A percentile compares a stretch with the other conserved stretches of the same genome.
phyloP scores from a whole-genome alignment of 192 early-diverging fungal genomes.

The Backusella parvicylindrica region DNA sequence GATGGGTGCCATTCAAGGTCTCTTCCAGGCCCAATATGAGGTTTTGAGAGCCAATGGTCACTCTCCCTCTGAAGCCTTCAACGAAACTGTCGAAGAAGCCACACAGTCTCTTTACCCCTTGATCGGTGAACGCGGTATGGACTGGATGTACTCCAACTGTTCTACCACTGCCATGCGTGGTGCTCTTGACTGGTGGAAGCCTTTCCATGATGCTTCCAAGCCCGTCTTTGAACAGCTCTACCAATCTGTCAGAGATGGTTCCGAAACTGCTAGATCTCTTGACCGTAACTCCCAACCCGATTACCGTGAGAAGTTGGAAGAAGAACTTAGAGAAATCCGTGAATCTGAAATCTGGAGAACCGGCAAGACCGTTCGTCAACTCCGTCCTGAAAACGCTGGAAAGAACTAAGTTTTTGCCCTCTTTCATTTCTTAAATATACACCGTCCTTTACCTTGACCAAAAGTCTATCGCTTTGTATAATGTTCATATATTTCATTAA shows the following conservation, averaged over 20 bases:
- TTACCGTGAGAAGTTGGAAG: constrained; percentile 92
- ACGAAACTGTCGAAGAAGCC: constrained; percentile 99
- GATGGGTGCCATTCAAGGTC: constrained; percentile 97
- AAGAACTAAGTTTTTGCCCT: constrained; percentile 25
- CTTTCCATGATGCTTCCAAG: constrained; percentile 89
- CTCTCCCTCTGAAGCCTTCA: constrained; percentile 97
- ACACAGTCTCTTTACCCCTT: constrained; percentile 97
- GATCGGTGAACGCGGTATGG: constrained; percentile 93
- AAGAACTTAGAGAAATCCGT: constrained; percentile 88
- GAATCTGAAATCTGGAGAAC: constrained; percentile 92
- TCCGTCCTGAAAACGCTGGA: constrained; percentile 81
- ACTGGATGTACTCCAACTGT: constrained; percentile 97
- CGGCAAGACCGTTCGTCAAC: constrained; percentile 81
- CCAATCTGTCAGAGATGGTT: constrained; percentile 79
- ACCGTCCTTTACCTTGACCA: neutral
- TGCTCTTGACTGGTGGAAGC: constrained; percentile 95
- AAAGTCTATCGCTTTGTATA: neutral
- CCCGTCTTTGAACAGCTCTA: constrained; percentile 94
- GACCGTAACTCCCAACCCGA: constrained; percentile 86
- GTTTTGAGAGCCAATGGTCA: constrained; percentile 88
- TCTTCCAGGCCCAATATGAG: constrained; percentile 96
- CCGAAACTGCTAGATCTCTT: constrained; percentile 82
- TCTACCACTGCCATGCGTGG: constrained; percentile 95
- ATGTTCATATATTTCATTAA: neutral
- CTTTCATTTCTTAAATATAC: neutral